phyloP scores from a whole-genome alignment of 2,329 filamentous ascomycete genomes.

The Ceratocystis huliohia region DNA sequence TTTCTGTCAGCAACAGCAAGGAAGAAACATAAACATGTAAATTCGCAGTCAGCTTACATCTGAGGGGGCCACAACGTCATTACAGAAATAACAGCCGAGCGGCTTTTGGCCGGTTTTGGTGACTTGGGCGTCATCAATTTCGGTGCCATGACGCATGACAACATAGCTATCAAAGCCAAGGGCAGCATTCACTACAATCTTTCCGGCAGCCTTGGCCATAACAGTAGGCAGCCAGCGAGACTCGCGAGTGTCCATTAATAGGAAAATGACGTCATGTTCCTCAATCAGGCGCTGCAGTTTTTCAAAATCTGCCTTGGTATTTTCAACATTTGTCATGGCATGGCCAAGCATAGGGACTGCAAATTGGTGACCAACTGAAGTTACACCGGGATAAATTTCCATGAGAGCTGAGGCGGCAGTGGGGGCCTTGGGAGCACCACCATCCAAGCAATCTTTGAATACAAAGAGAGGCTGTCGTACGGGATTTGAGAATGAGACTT shows the following conservation, averaged over 20 bases:
- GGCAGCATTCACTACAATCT: slow-evolving; percentile 94
- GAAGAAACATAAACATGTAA: too few relatives aligned
- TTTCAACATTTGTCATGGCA: slow-evolving; percentile 52
- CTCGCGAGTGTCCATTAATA: slow-evolving; percentile 95
- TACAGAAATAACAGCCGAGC: slow-evolving; percentile 95
- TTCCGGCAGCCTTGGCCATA: slow-evolving; percentile 84
- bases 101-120: slow-evolving; percentile 52
- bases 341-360: slow-evolving; percentile 94
- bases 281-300: slow-evolving; percentile 62
- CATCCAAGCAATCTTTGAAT: slow-evolving; percentile 76
- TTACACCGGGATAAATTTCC: slow-evolving; percentile 82
- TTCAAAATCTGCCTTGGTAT: slow-evolving; percentile 61
- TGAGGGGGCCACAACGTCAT: slow-evolving; percentile 86
- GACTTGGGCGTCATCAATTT: slow-evolving; percentile 35
- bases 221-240: slow-evolving; percentile 91
- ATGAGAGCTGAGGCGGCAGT: slow-evolving; percentile 67
- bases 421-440: slow-evolving; percentile 70
- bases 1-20: slow-evolving; percentile 12
- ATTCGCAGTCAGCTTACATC: slow-evolving; percentile 51
- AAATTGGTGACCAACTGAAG: slow-evolving; percentile 65
- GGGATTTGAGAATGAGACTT: slow-evolving; percentile 90
- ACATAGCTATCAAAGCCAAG: slow-evolving; percentile 95
- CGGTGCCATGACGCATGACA: slow-evolving; percentile 85
- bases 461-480: slow-evolving; percentile 87
- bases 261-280: slow-evolving; percentile 80